Base-by-base conservation (phyloP, 2,329 filamentous ascomycete species). In the Pseudocercospora pini-densiflorae region DNA sequence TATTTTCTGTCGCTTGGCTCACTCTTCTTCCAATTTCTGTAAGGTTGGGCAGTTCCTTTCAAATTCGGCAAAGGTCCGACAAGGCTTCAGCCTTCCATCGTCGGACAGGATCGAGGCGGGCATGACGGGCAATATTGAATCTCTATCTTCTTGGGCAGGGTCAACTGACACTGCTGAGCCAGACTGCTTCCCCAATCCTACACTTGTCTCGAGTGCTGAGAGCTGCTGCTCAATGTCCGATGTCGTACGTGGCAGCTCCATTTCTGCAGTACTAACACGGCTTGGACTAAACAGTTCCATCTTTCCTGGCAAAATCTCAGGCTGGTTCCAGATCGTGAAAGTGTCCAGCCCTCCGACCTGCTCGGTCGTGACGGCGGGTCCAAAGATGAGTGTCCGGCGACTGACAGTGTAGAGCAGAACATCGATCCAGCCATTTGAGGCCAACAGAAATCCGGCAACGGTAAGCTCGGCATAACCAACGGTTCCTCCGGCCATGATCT, bases 391-490 rank as follows among this genome's bases (percentile, higher is more conserved):
- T 10, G 53, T 53, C 21, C 62, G 55, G 2, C 86, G 82, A 0
- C 86, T 88, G 3, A 86, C 74, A 0, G 84, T 84, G 76, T 88
- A 88, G 3, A 88, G 79, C 2, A 86, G 71, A 7, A 86, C 85
- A 70, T 88, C 86, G 23, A 87, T 81, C 76, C 86, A 83, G 21
- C 86, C 86, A 61, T 85, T 87, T 24, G 81, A 84, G 1, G 84
- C 84, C 64, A 88, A 86, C 72, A 87, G 79, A 8, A 84, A 81
- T 23, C 85, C 86, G 0, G 84, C 80, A 23, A 85, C 77, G 66
- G 82, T 84, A 62, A 86, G 82, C 5, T 80, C 78, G 2, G 77
- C 74, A 5, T 79, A 80, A 3, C 79, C 77, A 0, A 72, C 61
- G 2, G 60, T 40, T 5, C 79, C 77, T 5, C 71, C 71, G 0